Evolutionary conservation across 352 stramenopile species (phyloP).

Genomic region (Pythium vanterpoolii): DNA sequence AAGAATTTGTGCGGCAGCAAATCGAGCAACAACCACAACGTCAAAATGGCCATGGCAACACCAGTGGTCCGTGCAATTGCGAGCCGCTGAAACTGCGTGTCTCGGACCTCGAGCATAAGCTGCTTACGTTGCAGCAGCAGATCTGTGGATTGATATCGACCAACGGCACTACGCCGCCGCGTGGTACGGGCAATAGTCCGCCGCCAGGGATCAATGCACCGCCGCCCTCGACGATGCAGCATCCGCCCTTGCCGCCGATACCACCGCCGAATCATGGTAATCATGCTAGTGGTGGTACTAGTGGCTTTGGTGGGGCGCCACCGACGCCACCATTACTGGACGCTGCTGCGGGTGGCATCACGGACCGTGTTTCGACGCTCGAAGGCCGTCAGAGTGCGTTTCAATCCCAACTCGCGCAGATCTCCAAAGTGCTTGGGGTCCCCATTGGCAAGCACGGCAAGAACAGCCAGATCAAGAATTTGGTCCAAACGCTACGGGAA

Average conservation of each 20-base stretch:
- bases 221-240: slow-evolving; percentile 16
- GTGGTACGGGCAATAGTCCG: background rate
- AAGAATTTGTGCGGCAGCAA: slow-evolving; percentile 44
- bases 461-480: slow-evolving; percentile 60
- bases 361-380: slow-evolving; percentile 70
- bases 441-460: slow-evolving; percentile 66
- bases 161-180: background rate
- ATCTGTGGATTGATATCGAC: slow-evolving; percentile 14
- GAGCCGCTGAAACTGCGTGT: slow-evolving; percentile 41
- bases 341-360: slow-evolving; percentile 37
- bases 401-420: slow-evolving; percentile 77
- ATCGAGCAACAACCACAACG: slow-evolving; percentile 26
- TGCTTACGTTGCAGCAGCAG: slow-evolving; percentile 48
- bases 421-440: slow-evolving; percentile 67
- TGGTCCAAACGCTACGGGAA: slow-evolving; percentile 70
- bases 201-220: background rate
- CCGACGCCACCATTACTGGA: background rate
- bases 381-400: slow-evolving; percentile 76
- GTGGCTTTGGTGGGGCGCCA: background rate
- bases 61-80: slow-evolving; percentile 32
- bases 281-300: background rate
- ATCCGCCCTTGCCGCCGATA: slow-evolving; percentile 19
- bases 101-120: slow-evolving; percentile 45
- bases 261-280: too few species aligned
- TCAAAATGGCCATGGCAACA: background rate